phyloP scores from a whole-genome alignment of 441 rosid genomes.

The Rhodomyrtus psidioides region DNA sequence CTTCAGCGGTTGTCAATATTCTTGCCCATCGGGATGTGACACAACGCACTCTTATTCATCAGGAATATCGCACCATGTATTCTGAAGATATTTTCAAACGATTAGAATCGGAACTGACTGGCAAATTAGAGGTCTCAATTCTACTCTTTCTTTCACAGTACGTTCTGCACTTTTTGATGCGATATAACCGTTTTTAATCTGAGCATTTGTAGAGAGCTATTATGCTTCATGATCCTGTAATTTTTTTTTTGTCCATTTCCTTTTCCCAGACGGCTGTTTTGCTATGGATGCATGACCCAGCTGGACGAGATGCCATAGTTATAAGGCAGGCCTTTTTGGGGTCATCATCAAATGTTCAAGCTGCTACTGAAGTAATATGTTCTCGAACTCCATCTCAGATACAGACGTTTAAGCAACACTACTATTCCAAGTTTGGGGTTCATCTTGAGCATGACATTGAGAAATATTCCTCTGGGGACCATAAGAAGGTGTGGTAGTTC shows the following conservation, averaged over 20 bases:
- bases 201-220: background rate
- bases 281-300: conserved; percentile 68
- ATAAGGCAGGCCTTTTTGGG: conserved; percentile 40
- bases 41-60: conserved; percentile 58
- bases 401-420: conserved; percentile 57
- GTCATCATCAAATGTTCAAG: conserved; percentile 31
- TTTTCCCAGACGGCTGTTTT: conserved; percentile 48
- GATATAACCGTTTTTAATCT: background rate
- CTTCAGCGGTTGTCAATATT: conserved; percentile 41
- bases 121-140: conserved; percentile 55
- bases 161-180: background rate
- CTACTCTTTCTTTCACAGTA: background rate
- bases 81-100: conserved; percentile 43
- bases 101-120: conserved; percentile 58
- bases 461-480: conserved; percentile 45
- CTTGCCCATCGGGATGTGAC: conserved; percentile 57
- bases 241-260: background rate
- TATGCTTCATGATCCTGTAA: background rate
- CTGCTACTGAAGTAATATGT: conserved; percentile 53
- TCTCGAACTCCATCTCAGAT: conserved; percentile 55
- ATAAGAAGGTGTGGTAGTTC: conserved; percentile 33
- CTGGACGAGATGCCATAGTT: conserved; percentile 40
- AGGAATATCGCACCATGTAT: conserved; percentile 52
- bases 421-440: conserved; percentile 26
- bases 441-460: conserved; percentile 50